Percentiles rank a stretch among this genome's conserved stretches.
These are phyloP conservation scores for Rhododendron ferrugineum DNA, from an alignment of 148 eudicot genomes.

Conservation along the genomic window DNA sequence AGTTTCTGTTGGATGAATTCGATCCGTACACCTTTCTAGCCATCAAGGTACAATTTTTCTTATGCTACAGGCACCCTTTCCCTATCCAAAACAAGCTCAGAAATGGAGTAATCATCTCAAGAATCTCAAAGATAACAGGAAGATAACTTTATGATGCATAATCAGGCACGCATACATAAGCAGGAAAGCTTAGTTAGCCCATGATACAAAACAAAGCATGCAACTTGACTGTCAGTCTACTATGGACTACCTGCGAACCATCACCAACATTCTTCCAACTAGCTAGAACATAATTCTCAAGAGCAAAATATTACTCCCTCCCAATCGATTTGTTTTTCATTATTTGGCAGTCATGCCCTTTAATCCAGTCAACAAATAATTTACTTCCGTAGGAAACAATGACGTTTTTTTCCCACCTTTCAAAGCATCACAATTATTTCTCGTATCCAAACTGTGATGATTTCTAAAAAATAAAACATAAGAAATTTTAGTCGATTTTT, in stretches of 20 bases:
- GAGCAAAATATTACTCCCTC: not conserved
- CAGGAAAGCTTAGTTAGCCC: no score
- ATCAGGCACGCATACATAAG: not conserved
- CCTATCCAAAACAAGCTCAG: not conserved
- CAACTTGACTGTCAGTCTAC: no score
- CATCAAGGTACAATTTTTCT: not conserved
- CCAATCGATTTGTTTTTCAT: not conserved
- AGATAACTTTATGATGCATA: not conserved
- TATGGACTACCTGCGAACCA: no score
- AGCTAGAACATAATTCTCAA: not conserved
- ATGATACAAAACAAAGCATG: no score
- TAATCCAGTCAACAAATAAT: not conserved
- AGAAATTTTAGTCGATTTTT: not conserved
- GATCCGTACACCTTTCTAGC: not conserved
- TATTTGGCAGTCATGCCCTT: not conserved
- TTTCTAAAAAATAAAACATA: constrained; percentile 19
- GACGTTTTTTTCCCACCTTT: not conserved
- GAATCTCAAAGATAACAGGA: not conserved
- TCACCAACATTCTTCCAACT: not conserved
- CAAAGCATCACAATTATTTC: not conserved
- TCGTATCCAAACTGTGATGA: constrained; percentile 30
- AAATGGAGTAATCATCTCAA: not conserved
- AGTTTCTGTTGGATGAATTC: not conserved
- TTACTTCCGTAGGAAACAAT: not conserved
- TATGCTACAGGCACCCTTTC: not conserved